Evolutionary conservation across 139 green algal genomes (phyloP).

Genomic region (Pleodorina starrii): DNA sequence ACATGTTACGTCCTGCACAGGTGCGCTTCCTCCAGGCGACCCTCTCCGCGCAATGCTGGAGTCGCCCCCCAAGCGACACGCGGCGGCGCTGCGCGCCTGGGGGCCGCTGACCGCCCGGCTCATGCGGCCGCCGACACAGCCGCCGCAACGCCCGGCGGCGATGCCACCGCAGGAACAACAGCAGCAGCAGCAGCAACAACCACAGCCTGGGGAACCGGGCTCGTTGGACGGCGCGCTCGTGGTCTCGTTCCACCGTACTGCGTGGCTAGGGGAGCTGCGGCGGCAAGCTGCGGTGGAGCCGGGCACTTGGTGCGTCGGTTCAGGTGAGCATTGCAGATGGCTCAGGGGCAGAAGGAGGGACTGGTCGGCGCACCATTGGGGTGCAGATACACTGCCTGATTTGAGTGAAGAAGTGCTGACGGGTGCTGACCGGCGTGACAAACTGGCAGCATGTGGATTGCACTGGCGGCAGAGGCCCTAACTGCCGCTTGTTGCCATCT

Average conservation of each 20-base stretch:
- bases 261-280: conserved; percentile 25
- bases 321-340: conserved; percentile 61
- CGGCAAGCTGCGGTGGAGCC: conserved; percentile 28
- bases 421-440: no score
- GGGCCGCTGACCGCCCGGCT: not conserved
- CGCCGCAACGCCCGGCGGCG: no score
- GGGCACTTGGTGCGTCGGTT: conserved; percentile 60
- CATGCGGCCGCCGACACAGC: not conserved
- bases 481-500: no score
- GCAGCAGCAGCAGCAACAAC: not conserved
- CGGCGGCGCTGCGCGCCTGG: conserved; percentile 13
- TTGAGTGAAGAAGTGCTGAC: no score
- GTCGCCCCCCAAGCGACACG: conserved; percentile 19
- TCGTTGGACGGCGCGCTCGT: not conserved
- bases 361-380: no score
- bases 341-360: no score
- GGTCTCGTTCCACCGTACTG: not conserved
- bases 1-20: no score
- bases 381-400: no score
- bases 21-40: not conserved
- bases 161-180: not conserved
- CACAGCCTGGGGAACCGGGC: not conserved
- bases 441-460: no score
- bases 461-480: no score
- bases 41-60: not conserved